Evolutionary conservation across 2,329 filamentous ascomycete genomes (phyloP).

Genomic region (Macrophomina tecta): DNA sequence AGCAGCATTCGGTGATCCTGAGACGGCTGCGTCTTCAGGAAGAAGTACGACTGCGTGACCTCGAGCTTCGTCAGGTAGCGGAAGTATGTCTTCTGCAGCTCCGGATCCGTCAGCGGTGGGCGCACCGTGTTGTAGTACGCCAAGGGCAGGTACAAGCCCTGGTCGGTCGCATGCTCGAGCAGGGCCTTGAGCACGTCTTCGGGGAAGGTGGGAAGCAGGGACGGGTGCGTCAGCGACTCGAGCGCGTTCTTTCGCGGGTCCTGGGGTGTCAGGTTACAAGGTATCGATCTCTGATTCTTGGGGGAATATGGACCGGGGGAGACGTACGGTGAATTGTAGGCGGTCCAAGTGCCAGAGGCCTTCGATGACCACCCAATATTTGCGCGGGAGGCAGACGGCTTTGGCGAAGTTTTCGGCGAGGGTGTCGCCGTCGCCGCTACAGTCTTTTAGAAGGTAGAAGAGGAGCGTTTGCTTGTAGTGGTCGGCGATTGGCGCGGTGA

Average conservation of each 20-base stretch:
- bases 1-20: slow-evolving; percentile 69
- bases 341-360: slow-evolving; percentile 83
- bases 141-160: slow-evolving; percentile 69
- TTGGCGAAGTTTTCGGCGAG: slow-evolving; percentile 65
- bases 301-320: no score
- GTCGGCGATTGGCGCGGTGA: slow-evolving; percentile 66
- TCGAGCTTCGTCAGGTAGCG: slow-evolving; percentile 70
- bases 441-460: slow-evolving; percentile 83
- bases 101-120: slow-evolving; percentile 70
- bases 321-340: slow-evolving; percentile 60
- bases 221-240: slow-evolving; percentile 78
- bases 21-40: slow-evolving; percentile 69
- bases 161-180: slow-evolving; percentile 61
- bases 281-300: neutral
- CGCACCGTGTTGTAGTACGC: slow-evolving; percentile 80
- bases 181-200: slow-evolving; percentile 79
- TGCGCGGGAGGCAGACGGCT: slow-evolving; percentile 70
- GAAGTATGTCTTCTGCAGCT: slow-evolving; percentile 71
- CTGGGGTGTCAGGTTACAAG: slow-evolving; percentile 14
- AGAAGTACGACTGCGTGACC: slow-evolving; percentile 75
- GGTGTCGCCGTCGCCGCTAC: slow-evolving; percentile 54
- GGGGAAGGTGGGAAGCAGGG: slow-evolving; percentile 78
- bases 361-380: slow-evolving; percentile 80
- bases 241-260: slow-evolving; percentile 57
- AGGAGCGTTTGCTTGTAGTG: slow-evolving; percentile 84